Evolutionary conservation across 1,284 basidiomycete genomes (phyloP), one percentile per base, ranked within the genome.

Genomic region (Leccinum subspadiceum): DNA sequence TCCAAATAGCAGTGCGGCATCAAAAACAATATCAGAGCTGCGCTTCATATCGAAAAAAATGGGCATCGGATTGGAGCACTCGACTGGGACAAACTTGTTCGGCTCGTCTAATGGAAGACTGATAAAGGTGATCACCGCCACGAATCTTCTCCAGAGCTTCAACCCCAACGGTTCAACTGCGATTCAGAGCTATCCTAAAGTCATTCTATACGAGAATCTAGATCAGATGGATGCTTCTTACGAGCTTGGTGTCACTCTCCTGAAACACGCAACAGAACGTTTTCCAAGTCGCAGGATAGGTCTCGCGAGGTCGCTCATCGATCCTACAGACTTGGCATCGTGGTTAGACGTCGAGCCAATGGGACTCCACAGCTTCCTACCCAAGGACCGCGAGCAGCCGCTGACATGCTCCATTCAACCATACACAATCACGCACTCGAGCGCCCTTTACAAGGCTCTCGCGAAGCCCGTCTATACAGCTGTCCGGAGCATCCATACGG

Each of bases 401-500:
- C 78, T 99, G 17, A 78, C 80, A 4, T 83, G 87, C 10, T 81
- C 81, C 13, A 83, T 89, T 22, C 88, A 92, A 62, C 83, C 92
- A 0, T 98, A 98, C 76, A 90, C 89, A 29, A 89, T 95, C 57
- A 85, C 94, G 0, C 89, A 96, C 69, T 96, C 94, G 4, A 83
- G 89, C 0, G 88, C 92, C 1, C 79, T 98, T 29, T 90, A 96
- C 76, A 96, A 96, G 69, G 84, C 89, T 2, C 97, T 99, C 90
- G 84, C 91, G 53, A 97, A 96, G 73, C 95, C 97, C 4, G 87
- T 90, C 0, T 94, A 96, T 72, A 76, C 85, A 12, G 86, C 82
- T 33, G 84, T 92, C 62, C 76, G 73, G 50, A 73, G 76, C 12
- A 75, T 75, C 2, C 66, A 74, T 9, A 68, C 73, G 2, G 78